Evolutionary conservation across 192 early-diverging fungal genomes (phyloP).

Genomic region (Mortierella hygrophila): DNA sequence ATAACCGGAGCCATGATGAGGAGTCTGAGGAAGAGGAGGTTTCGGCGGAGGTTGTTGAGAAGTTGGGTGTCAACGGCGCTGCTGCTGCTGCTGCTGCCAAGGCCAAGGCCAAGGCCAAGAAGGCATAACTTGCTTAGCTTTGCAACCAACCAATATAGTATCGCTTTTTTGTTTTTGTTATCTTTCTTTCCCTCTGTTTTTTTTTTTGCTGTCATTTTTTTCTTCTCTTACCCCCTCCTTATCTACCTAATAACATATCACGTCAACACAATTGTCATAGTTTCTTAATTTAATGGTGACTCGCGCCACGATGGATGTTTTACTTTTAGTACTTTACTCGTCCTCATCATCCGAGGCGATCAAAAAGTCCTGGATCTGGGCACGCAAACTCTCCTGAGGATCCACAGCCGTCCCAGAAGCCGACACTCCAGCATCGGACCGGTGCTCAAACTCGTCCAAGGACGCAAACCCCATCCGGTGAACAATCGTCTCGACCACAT

Average conservation of each 20-base stretch:
- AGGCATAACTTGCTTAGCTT: constrained; percentile 13
- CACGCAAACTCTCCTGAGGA: constrained; percentile 63
- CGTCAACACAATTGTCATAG: not conserved
- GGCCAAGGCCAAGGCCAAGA: constrained; percentile 10
- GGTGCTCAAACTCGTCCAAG: constrained; percentile 19
- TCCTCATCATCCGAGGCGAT: constrained; percentile 68
- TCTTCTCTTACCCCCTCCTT: not conserved
- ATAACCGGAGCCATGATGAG: constrained; percentile 75
- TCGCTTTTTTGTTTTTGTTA: constrained; percentile 2
- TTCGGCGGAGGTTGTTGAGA: constrained; percentile 14
- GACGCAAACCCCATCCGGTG: constrained; percentile 28
- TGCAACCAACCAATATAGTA: not conserved
- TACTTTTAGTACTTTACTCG: not conserved
- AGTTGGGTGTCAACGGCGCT: constrained; percentile 8
- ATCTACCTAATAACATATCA: constrained; percentile 5
- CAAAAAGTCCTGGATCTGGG: constrained; percentile 75
- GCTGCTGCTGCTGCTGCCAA: not conserved
- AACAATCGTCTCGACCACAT: constrained; percentile 55
- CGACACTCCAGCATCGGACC: not conserved
- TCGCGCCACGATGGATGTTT: no score
- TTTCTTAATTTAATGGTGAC: no score
- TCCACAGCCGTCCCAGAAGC: not conserved
- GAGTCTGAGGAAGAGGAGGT: constrained; percentile 39
- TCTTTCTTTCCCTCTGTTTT: not conserved
- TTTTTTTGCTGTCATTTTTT: not conserved